These are phyloP conservation scores for Lunularia cruciata DNA, from an alignment of 225 moss, liverwort and hornwort species.

Conservation along the genomic window DNA sequence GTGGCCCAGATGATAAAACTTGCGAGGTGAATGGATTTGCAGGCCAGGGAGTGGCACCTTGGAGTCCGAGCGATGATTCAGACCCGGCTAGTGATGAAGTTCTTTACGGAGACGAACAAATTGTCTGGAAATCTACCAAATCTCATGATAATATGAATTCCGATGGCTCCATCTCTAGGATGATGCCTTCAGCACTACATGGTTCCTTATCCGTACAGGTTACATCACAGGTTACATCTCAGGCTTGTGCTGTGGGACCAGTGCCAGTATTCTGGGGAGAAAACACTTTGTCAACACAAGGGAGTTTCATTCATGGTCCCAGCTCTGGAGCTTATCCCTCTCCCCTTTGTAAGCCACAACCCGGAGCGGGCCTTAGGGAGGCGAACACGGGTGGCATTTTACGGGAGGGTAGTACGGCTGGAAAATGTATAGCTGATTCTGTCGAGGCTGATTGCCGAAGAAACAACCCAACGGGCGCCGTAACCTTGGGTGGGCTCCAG, in stretches of 20 bases:
- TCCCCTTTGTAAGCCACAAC: constrained; percentile 9
- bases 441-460: constrained; percentile 27
- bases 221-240: constrained; percentile 9
- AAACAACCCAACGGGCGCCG: constrained; percentile 40
- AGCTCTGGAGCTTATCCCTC: background rate
- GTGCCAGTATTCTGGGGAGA: constrained; percentile 9
- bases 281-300: background rate
- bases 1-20: constrained; percentile 15
- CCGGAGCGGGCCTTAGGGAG: constrained; percentile 4
- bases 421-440: constrained; percentile 9
- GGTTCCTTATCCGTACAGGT: constrained; percentile 13
- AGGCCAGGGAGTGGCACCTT: constrained; percentile 18
- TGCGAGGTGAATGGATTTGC: constrained; percentile 17
- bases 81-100: constrained; percentile 33
- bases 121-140: constrained; percentile 38
- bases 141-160: constrained; percentile 7
- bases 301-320: background rate
- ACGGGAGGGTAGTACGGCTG: constrained; percentile 5
- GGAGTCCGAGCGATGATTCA: constrained; percentile 41
- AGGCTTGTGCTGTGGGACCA: background rate
- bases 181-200: constrained; percentile 11
- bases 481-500: constrained; percentile 54
- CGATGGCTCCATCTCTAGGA: constrained; percentile 1
- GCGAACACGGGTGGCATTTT: background rate
- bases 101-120: constrained; percentile 24